Evolutionary conservation across 192 early-diverging fungal species (phyloP), one percentile per base, ranked within the genome.

Genomic region (Linnemannia elongata): DNA sequence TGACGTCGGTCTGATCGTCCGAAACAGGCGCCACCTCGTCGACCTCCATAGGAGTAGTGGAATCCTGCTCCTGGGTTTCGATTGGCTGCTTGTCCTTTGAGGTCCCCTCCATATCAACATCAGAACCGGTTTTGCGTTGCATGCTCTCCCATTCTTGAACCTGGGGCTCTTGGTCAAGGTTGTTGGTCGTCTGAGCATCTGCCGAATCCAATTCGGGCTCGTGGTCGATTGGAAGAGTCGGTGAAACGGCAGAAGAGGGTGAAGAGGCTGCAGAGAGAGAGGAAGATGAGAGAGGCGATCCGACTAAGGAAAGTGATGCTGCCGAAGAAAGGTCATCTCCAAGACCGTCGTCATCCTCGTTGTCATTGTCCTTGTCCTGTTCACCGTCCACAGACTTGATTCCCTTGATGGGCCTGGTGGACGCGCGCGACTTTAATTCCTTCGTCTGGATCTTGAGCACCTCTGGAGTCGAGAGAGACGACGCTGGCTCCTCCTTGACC

Each of bases 321-420:
- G 80, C 69, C 4, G 83, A 85, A 0, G 83, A 85, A 36, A 85
- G 78, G 3, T 85, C 83, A 22, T 79, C 83, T 4, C 83, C 83
- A 18, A 85, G 55, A 33, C 74, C 83, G 39, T 85, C 83, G 42
- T 85, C 83, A 22, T 82, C 81, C 9, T 84, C 82, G 35, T 85
- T 78, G 36, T 72, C 70, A 17, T 84, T 77, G 36, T 78, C 76
- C 35, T 78, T 52, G 42, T 27, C 30, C n/a, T 74, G 18, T 22
- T 42, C 72, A 15, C 72, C 47, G 30, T 42, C 70, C 20, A 41
- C 63, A 15, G 52, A 74, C 35, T 71, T 82, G 39, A 42, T 38
- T 3, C 69, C 49, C 66, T 78, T 78, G 42, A 69, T 30, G n/a
- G n/a, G n/a, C 12, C 76, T 60, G 27, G 52, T 52, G 1, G 63